phyloP scores from a whole-genome alignment of 2,329 filamentous ascomycete species.

The Epichloe glyceriae region DNA sequence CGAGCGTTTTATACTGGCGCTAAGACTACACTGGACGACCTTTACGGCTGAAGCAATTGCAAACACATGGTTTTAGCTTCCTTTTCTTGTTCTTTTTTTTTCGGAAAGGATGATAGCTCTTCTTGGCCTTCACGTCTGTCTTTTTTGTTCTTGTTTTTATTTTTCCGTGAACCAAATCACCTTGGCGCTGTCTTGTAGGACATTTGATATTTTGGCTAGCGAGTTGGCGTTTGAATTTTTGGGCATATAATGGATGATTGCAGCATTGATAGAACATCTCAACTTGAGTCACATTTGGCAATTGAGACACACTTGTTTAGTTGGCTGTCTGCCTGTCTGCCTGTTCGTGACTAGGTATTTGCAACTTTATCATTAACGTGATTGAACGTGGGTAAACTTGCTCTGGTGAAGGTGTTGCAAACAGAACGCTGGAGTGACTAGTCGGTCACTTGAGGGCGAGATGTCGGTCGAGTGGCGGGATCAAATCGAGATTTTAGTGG shows the following conservation, averaged over 20 bases:
- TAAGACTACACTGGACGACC: too few species aligned
- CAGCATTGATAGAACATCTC: not conserved
- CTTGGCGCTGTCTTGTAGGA: not conserved
- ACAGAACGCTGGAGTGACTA: not conserved
- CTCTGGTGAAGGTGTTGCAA: not conserved
- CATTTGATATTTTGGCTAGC: not conserved
- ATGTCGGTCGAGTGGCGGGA: constrained; percentile 1
- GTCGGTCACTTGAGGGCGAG: not conserved
- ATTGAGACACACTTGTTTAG: too few species aligned
- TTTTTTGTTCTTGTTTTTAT: not conserved
- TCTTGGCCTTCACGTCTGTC: not conserved
- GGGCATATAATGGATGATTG: not conserved
- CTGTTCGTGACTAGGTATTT: not conserved
- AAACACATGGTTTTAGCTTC: too few species aligned
- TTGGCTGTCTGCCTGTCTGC: too few species aligned
- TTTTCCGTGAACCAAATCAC: not conserved
- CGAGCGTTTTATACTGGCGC: too few species aligned
- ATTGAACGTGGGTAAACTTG: not conserved
- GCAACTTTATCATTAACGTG: not conserved
- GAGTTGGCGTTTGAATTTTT: constrained; percentile 2
- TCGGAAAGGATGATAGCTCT: too few species aligned
- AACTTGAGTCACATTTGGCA: not conserved
- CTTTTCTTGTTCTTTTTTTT: too few species aligned
- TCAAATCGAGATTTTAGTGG: not conserved
- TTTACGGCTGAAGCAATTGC: too few species aligned